Evolutionary conservation across 176 grass and related monocot genomes (phyloP).

Genomic region (Cymbopogon citratus): DNA sequence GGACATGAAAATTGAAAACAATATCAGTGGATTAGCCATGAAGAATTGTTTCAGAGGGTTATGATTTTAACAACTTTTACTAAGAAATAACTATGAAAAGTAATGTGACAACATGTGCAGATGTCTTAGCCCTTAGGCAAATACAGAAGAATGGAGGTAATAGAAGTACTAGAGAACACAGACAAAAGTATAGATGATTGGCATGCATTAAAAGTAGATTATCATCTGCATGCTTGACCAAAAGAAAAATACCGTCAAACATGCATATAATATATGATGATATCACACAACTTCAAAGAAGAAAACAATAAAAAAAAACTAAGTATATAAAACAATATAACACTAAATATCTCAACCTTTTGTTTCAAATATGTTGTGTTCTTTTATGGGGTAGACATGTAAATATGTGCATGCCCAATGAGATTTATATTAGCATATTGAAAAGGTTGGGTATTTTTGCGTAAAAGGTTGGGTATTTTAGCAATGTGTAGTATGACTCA

Average conservation of each 20-base stretch:
- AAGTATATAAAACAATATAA: not conserved
- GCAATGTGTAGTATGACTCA: not conserved
- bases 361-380: not conserved
- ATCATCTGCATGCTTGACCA: not conserved
- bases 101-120: not conserved
- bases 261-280: not conserved
- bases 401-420: not conserved
- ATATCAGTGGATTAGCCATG: not conserved
- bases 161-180: not conserved
- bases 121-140: not conserved
- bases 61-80: not conserved
- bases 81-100: not conserved
- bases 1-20: not conserved
- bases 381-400: not conserved
- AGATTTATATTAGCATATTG: conserved; percentile 1
- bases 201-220: not conserved
- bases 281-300: not conserved
- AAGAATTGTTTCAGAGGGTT: not conserved
- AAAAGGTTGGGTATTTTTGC: conserved; percentile 12
- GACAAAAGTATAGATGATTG: not conserved
- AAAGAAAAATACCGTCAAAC: not conserved
- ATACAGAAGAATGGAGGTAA: not conserved
- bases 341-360: not conserved
- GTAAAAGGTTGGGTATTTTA: conserved; percentile 19
- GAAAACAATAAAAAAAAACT: not conserved